Percentiles rank a stretch among this genome's conserved stretches.
Conservation (phyloP, 225 moss, liverwort and hornwort species). For the Straminergon stramineum region DNA sequence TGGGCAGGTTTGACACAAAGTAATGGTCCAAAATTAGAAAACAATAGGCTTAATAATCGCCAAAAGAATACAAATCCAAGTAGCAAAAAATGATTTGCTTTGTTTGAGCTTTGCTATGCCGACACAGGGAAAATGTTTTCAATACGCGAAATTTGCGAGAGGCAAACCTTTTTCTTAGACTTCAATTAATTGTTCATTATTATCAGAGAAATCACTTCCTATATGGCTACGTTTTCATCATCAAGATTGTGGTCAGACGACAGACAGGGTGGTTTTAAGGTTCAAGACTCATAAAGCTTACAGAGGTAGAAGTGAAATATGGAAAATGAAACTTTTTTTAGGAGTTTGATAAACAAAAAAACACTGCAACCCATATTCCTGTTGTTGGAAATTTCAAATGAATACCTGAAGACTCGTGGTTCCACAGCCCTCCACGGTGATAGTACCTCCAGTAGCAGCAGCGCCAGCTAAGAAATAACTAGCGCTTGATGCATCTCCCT, state of each 20-base stretch:
- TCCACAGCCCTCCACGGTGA: conserved; percentile 92
- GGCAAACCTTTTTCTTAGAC: neutral
- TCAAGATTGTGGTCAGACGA: neutral
- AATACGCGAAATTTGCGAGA: neutral
- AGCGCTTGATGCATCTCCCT: conserved; percentile 97
- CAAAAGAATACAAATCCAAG: neutral
- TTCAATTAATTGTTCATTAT: neutral
- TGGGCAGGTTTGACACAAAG: neutral
- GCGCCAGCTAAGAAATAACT: conserved; percentile 99
- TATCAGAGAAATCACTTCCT: neutral
- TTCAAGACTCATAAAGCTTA: neutral
- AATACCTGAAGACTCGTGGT: conserved; percentile 86
- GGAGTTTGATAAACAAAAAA: neutral
- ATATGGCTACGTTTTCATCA: neutral
- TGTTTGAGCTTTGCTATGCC: neutral
- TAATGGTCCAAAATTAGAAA: neutral
- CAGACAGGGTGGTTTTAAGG: neutral
- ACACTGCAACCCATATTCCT: neutral
- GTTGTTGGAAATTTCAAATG: neutral
- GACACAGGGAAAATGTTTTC: neutral
- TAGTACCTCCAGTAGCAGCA: conserved; percentile 79
- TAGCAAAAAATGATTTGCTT: neutral
- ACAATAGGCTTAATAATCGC: neutral
- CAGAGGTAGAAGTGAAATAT: neutral
- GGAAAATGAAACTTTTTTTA: neutral